Base-by-base conservation (phyloP, 371 early-diverging fungal genomes). In the Mucor racemosus region DNA sequence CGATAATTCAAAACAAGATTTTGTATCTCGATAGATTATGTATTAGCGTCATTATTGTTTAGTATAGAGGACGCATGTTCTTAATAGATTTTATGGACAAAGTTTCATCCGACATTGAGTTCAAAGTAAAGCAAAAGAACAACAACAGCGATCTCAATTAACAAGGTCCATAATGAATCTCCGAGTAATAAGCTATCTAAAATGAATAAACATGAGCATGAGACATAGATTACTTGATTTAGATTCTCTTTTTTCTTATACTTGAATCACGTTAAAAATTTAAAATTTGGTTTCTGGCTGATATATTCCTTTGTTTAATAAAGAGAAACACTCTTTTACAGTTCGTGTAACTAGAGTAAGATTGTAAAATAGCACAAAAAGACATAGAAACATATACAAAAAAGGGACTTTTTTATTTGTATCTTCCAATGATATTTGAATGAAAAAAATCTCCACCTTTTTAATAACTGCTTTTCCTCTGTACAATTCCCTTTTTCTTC, bases 371-470 rank as follows among this genome's bases (percentile, higher is more conserved):
- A 17, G 46, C 46, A 46, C 46, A 17, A 46, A 17, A 46, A 19
- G 9, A 19, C 19, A 19, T 19, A 19, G 19, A 19, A 46, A 19
- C 46, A 46, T 46, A 19, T 46, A 46, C 46, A 46, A 60, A 46
- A 60, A 38, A 61, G 46, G 48, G 46, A 48, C 48, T 61, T 61
- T 54, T 54, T 54, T 56, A 35, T 56, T 56, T 56, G 34, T 56
- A 36, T 56, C 56, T 56, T 36, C 56, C 56, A 33, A 53, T 53
- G 53, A 53, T 53, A 53, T 53, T 53, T 53, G 60, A 46, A 60
- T 33, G 17, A 61, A 60, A 42, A 62, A 46, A 62, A 54, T 40
- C 62, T 53, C 54, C 62, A 62, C 62, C 26, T 14, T 42, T 44
- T n/a, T 41, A 36, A 48, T 13, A 58, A 53, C 3, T 54, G 41